Conservation (phyloP, 306 rosid genomes). For the Begonia masoniana region DNA sequence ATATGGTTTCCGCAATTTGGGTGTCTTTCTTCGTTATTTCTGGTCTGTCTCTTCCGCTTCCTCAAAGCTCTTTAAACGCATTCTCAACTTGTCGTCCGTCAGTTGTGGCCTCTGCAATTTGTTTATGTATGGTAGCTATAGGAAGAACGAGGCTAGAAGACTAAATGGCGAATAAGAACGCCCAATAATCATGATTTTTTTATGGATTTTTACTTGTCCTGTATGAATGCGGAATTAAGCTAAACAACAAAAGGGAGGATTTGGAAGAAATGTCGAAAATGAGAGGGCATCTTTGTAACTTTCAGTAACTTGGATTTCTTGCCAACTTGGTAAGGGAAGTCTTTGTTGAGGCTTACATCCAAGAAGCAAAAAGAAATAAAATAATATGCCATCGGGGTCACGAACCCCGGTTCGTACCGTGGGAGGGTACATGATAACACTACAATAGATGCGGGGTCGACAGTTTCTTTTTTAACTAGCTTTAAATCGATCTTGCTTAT, state of each 20-base stretch:
- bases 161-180: constrained; percentile 21
- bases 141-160: constrained; percentile 31
- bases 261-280: neutral
- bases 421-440: too few species aligned
- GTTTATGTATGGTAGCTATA: constrained; percentile 25
- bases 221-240: neutral
- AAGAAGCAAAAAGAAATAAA: too few species aligned
- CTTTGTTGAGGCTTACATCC: neutral
- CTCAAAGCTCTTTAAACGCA: constrained; percentile 37
- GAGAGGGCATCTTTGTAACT: constrained; percentile 1
- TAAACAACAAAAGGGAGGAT: too few species aligned
- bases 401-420: too few species aligned
- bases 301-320: neutral
- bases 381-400: too few species aligned
- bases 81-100: constrained; percentile 27
- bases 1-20: constrained; percentile 30
- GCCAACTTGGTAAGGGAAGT: neutral
- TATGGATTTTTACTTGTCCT: neutral
- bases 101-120: constrained; percentile 24
- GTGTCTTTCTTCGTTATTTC: constrained; percentile 44
- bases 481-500: too few species aligned
- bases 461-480: too few species aligned
- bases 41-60: constrained; percentile 38
- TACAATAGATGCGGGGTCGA: too few species aligned
- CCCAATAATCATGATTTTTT: constrained; percentile 9